phyloP scores from a whole-genome alignment of 2,329 filamentous ascomycete genomes.

The Aspergillus sclerotialis region DNA sequence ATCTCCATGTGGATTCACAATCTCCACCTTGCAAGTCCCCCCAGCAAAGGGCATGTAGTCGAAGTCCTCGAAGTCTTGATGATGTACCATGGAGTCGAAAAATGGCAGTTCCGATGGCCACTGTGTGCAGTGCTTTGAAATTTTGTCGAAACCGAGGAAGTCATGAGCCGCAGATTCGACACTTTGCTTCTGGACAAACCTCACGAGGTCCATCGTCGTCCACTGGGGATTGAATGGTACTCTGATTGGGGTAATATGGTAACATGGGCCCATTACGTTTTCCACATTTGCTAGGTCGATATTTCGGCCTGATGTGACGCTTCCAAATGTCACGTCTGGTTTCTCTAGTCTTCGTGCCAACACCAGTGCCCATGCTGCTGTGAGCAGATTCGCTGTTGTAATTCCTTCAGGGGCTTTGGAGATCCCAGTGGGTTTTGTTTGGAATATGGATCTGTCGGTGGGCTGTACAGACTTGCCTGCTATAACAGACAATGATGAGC shows the following conservation, averaged over 20 bases:
- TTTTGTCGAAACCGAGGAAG: conserved; percentile 46
- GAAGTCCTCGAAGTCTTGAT: conserved; percentile 57
- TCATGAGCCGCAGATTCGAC: conserved; percentile 47
- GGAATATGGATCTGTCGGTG: conserved; percentile 19
- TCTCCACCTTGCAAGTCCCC: conserved; percentile 45
- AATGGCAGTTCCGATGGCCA: conserved; percentile 36
- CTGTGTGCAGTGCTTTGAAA: conserved; percentile 41
- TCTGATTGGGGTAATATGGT: conserved; percentile 48
- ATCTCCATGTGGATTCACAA: conserved; percentile 53
- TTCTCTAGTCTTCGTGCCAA: conserved; percentile 46
- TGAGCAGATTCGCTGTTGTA: conserved; percentile 55
- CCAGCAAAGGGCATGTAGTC: conserved; percentile 40
- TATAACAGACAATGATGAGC: conserved; percentile 40
- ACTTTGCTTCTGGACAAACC: conserved; percentile 47
- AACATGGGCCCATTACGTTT: conserved; percentile 55
- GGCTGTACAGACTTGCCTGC: conserved; percentile 9
- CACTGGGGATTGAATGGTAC: conserved; percentile 45
- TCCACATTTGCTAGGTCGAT: conserved; percentile 48
- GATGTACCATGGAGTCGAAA: conserved; percentile 51
- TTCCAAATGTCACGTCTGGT: conserved; percentile 55
- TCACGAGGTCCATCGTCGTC: conserved; percentile 44
- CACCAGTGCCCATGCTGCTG: conserved; percentile 56
- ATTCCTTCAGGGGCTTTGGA: conserved; percentile 45
- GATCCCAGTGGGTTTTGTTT: conserved; percentile 23
- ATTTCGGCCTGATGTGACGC: conserved; percentile 57